phyloP scores from a whole-genome alignment of 163 green algal species.

The Chlorella variabilis region DNA sequence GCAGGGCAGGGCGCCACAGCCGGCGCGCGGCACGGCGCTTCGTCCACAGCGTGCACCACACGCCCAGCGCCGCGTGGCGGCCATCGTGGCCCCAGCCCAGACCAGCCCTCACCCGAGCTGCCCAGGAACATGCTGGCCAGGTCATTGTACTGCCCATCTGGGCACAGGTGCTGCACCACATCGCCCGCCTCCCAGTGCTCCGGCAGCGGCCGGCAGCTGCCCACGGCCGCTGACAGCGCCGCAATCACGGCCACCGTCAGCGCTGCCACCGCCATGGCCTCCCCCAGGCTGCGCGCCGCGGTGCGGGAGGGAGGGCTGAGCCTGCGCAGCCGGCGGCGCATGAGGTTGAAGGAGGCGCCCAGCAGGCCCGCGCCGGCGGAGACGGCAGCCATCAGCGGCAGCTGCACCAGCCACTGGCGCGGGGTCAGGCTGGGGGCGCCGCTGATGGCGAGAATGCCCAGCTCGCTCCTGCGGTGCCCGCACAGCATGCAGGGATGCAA shows the following conservation, averaged over 20 bases:
- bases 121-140: slow-evolving; percentile 80
- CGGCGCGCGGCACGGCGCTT: too few species aligned
- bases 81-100: background rate
- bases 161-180: slow-evolving; percentile 13
- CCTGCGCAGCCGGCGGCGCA: background rate
- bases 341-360: slow-evolving; percentile 80
- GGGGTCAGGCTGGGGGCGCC: background rate
- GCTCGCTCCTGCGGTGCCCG: background rate
- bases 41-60: background rate
- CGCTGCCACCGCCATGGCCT: background rate
- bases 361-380: slow-evolving; percentile 73
- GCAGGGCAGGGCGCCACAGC: background rate
- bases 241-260: background rate
- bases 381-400: slow-evolving; percentile 83
- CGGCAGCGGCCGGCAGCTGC: slow-evolving; percentile 2
- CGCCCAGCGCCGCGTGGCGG: too few species aligned
- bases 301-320: background rate
- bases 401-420: slow-evolving; percentile 56
- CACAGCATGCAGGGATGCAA: too few species aligned
- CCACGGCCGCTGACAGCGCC: background rate
- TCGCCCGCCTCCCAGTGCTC: background rate
- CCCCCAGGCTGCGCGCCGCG: background rate
- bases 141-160: slow-evolving; percentile 82
- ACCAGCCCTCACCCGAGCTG: background rate
- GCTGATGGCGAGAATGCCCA: background rate